Evolutionary conservation across 371 early-diverging fungal genomes (phyloP).

Genomic region (Vairimorpha apis): DNA sequence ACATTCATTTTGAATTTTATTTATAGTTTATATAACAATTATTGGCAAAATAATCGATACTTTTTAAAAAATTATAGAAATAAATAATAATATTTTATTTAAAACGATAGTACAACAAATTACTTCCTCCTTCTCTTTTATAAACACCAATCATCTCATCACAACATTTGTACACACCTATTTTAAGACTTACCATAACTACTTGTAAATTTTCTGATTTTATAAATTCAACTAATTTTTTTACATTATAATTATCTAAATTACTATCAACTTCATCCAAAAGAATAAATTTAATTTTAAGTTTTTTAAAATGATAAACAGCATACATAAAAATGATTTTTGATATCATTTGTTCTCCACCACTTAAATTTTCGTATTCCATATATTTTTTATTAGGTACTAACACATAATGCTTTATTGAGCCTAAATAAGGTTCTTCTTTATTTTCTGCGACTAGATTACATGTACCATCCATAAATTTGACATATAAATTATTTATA

Average conservation of each 20-base stretch:
- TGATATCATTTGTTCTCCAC: conserved; percentile 96
- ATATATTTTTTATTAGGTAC: conserved; percentile 96
- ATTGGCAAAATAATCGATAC: too few species aligned
- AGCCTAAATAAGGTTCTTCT: conserved; percentile 84
- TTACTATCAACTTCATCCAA: conserved; percentile 99
- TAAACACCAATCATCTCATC: conserved; percentile 91
- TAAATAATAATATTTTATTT: too few species aligned
- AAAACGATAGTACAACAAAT: conserved; percentile 31
- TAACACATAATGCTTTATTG: conserved; percentile 93
- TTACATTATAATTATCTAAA: conserved; percentile 88
- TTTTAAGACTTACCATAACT: conserved; percentile 91
- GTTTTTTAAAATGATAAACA: conserved; percentile 72
- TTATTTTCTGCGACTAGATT: conserved; percentile 81
- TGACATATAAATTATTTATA: conserved; percentile 86
- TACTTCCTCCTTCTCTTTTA: conserved; percentile 40
- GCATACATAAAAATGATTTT: conserved; percentile 91
- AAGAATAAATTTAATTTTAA: conserved; percentile 77
- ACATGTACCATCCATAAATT: conserved; percentile 70
- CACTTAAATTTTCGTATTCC: conserved; percentile 93
- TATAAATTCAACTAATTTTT: conserved; percentile 78
- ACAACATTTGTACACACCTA: conserved; percentile 80
- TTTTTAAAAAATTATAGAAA: neutral
- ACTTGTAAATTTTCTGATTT: conserved; percentile 70
- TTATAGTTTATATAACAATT: too few species aligned
- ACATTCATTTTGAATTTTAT: too few species aligned